A percentile compares a stretch with the other conserved stretches of the same genome.
These are phyloP conservation scores for Viola odorata DNA, from an alignment of 345 rosid species.

Conservation along the genomic window DNA sequence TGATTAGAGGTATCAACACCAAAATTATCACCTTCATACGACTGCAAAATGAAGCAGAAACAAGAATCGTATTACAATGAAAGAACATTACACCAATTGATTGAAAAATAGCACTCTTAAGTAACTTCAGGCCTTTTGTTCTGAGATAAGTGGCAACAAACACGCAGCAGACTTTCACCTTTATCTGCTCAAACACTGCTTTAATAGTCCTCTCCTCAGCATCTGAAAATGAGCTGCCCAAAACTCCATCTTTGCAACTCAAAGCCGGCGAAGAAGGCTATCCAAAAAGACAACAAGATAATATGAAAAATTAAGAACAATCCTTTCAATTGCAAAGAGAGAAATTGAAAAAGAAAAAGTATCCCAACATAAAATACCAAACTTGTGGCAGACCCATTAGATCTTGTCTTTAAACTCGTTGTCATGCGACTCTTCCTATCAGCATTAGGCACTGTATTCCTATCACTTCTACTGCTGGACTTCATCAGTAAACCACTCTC, in stretches of 20 bases:
- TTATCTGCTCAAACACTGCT: conserved; percentile 38
- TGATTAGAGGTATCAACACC: conserved; percentile 29
- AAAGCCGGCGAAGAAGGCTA: conserved; percentile 24
- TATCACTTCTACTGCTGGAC: conserved; percentile 14
- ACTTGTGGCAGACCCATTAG: conserved; percentile 29
- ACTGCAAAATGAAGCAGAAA: conserved; percentile 30
- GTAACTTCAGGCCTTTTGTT: background rate
- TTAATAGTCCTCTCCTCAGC: conserved; percentile 42
- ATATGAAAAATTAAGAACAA: conserved; percentile 1
- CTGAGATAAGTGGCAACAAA: conserved; percentile 6
- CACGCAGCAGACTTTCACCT: conserved; percentile 22
- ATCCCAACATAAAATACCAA: conserved; percentile 25
- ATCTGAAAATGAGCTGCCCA: conserved; percentile 36
- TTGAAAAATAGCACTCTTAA: too few species aligned
- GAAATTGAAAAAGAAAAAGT: background rate
- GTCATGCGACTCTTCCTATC: conserved; percentile 16
- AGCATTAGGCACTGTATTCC: conserved; percentile 6
- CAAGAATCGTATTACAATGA: background rate
- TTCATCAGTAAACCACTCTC: conserved; percentile 22
- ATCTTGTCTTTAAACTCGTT: conserved; percentile 10
- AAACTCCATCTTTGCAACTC: conserved; percentile 31
- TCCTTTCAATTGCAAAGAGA: background rate
- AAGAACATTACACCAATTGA: background rate
- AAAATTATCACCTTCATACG: conserved; percentile 27
- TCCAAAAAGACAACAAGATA: background rate